Evolutionary conservation across 1,284 basidiomycete species (phyloP).

Genomic region (Heterobasidion annosum): DNA sequence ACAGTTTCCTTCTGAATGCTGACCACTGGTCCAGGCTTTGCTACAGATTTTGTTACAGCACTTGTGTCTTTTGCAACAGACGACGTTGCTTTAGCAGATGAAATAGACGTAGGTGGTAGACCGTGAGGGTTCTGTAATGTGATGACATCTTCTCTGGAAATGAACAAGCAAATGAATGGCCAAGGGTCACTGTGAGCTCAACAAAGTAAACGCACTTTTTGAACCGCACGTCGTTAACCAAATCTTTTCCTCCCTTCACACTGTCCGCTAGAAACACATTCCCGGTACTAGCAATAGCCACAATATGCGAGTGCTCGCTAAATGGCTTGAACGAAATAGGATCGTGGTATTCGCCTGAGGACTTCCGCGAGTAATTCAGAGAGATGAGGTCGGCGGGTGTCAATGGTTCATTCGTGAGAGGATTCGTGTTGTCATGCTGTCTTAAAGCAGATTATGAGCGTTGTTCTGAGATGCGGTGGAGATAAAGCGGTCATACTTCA

Average conservation of each 20-base stretch:
- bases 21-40: constrained; percentile 19
- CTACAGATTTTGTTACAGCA: constrained; percentile 21
- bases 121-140: constrained; percentile 87
- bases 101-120: constrained; percentile 45
- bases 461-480: background rate
- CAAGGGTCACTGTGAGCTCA: background rate
- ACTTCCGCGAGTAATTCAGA: constrained; percentile 79
- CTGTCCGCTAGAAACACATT: constrained; percentile 91
- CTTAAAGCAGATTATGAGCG: constrained; percentile 23
- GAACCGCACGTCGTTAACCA: constrained; percentile 81
- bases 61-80: constrained; percentile 24
- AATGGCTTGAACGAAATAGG: constrained; percentile 93
- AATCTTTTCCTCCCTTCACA: constrained; percentile 80
- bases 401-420: constrained; percentile 80
- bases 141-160: constrained; percentile 75
- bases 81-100: constrained; percentile 21
- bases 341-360: constrained; percentile 79
- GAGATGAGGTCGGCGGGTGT: constrained; percentile 76
- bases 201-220: constrained; percentile 49
- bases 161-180: constrained; percentile 3
- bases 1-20: constrained; percentile 42
- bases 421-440: constrained; percentile 74
- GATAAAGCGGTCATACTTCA: constrained; percentile 57
- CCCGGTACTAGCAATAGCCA: constrained; percentile 83
- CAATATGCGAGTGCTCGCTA: constrained; percentile 85